Conservation (phyloP, 345 rosid genomes). For the Sonneratia alba region DNA sequence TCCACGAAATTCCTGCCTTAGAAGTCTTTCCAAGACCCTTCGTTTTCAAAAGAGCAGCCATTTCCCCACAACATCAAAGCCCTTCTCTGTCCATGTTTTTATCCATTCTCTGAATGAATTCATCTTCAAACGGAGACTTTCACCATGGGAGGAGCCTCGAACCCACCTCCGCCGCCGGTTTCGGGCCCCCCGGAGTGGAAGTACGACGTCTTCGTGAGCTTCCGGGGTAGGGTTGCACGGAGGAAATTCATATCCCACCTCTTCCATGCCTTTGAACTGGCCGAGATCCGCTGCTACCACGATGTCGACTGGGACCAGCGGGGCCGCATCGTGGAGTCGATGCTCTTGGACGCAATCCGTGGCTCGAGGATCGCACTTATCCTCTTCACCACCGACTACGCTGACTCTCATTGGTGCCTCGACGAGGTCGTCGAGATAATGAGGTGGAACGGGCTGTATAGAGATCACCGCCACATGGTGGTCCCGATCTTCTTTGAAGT, state of each 20-base stretch:
- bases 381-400: not conserved
- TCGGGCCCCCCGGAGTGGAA: not conserved
- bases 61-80: not conserved
- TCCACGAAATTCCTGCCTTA: no score
- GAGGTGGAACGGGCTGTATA: not conserved
- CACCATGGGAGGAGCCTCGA: not conserved
- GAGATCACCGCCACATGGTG: not conserved
- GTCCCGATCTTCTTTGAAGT: constrained; percentile 7
- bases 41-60: no score
- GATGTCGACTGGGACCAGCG: not conserved
- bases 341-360: not conserved
- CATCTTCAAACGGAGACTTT: not conserved
- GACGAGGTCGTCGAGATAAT: not conserved
- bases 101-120: not conserved
- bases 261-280: not conserved
- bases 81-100: not conserved
- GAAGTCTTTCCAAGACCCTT: no score
- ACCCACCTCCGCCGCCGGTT: not conserved
- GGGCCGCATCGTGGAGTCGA: not conserved
- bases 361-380: not conserved
- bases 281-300: constrained; percentile 1
- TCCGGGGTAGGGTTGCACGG: not conserved
- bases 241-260: constrained; percentile 1
- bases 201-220: constrained; percentile 2
- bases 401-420: not conserved